These are phyloP conservation scores for Botryosphaeria agaves DNA, from an alignment of 2,329 filamentous ascomycete genomes.

Conservation along the genomic window DNA sequence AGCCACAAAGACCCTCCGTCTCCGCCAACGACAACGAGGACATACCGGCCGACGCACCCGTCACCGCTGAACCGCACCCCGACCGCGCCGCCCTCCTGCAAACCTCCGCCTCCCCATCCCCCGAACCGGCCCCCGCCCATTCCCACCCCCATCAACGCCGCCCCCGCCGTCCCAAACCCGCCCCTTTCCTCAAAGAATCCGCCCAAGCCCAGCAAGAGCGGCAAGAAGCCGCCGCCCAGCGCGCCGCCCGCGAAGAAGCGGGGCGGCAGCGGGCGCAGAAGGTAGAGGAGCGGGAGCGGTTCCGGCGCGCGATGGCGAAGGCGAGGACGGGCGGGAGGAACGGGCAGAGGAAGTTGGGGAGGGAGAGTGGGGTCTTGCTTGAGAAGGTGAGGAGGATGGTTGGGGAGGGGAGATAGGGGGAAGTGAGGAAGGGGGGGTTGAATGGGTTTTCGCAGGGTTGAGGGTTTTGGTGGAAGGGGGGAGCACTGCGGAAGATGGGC, in stretches of 20 bases:
- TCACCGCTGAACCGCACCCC: conserved; percentile 30
- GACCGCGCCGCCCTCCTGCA: conserved; percentile 15
- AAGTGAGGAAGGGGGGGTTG: neutral
- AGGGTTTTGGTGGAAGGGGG: too few species aligned
- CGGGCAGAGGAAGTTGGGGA: conserved; percentile 63
- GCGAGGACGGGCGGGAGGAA: conserved; percentile 42
- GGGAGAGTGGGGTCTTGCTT: conserved; percentile 62
- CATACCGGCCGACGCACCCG: conserved; percentile 10
- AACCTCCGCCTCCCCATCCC: conserved; percentile 6
- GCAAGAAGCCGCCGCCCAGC: conserved; percentile 46
- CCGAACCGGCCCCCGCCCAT: conserved; percentile 12
- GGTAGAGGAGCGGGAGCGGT: conserved; percentile 50
- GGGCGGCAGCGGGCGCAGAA: conserved; percentile 36
- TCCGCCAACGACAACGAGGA: conserved; percentile 8
- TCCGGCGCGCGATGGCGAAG: conserved; percentile 46
- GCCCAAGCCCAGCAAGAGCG: conserved; percentile 33
- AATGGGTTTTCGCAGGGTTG: too few species aligned
- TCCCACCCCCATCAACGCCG: conserved; percentile 8
- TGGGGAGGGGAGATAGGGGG: conserved; percentile 18
- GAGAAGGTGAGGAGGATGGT: conserved; percentile 64
- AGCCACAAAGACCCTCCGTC: conserved; percentile 9
- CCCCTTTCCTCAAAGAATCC: conserved; percentile 25
- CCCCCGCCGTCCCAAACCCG: conserved; percentile 21
- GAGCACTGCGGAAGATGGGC: too few species aligned
- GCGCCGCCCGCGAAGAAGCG: conserved; percentile 42